Percentiles rank a stretch among this genome's conserved stretches.
Conservation (phyloP, 2,329 filamentous ascomycete genomes). For the Venturia carpophila region DNA sequence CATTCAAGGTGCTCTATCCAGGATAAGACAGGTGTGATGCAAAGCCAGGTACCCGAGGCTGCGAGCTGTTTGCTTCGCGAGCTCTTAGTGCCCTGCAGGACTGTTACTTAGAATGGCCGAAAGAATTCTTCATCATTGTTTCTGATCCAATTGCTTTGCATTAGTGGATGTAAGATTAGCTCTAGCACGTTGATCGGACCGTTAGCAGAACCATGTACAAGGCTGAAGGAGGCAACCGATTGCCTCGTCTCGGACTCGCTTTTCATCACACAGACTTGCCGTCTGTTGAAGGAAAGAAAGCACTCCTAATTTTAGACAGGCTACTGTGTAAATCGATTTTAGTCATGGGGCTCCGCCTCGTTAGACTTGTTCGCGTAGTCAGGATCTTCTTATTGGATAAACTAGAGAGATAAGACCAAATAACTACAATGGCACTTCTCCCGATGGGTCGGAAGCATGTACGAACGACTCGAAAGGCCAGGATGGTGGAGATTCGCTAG, state of each 20-base stretch:
- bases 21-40: not conserved
- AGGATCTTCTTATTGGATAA: too few relatives aligned
- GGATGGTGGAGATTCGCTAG: too few relatives aligned
- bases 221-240: constrained; percentile 2
- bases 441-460: too few relatives aligned
- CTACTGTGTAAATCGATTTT: too few relatives aligned
- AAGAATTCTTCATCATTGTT: not conserved
- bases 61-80: not conserved
- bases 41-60: not conserved
- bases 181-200: not conserved
- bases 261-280: not conserved
- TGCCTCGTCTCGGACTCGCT: not conserved
- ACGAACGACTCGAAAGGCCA: too few relatives aligned
- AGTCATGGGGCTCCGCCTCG: too few relatives aligned
- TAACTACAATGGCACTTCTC: too few relatives aligned
- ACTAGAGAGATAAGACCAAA: too few relatives aligned
- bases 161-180: not conserved
- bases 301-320: too few relatives aligned
- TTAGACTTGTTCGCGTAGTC: too few relatives aligned
- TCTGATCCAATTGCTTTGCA: not conserved
- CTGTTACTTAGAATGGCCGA: not conserved
- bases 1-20: not conserved
- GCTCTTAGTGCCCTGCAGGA: not conserved
- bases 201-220: not conserved
- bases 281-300: too few relatives aligned